phyloP scores from a whole-genome alignment of 148 eudicot genomes.

The Tetragonia tetragonoides region DNA sequence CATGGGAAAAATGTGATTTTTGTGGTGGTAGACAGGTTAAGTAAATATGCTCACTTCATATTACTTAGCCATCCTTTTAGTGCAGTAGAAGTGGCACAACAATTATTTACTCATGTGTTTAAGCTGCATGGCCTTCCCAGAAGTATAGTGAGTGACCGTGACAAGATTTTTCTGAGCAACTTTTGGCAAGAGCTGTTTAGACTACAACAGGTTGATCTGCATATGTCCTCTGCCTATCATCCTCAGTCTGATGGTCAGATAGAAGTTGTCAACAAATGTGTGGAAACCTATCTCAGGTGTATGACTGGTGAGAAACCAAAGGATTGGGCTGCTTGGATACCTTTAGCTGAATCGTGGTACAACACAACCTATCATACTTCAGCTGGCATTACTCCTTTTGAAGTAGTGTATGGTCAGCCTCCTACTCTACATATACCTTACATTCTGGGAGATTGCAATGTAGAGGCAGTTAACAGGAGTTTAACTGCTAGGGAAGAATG shows the following conservation, averaged over 20 bases:
- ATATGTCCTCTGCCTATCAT: neutral
- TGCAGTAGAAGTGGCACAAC: too few species aligned
- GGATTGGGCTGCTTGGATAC: neutral
- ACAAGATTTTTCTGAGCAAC: neutral
- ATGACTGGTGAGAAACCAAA: neutral
- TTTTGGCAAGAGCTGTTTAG: neutral
- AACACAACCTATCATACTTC: neutral
- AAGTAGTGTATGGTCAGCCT: too few species aligned
- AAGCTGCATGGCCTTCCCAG: neutral
- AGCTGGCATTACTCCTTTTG: too few species aligned
- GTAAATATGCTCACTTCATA: neutral
- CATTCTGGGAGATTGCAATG: too few species aligned
- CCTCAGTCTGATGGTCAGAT: neutral
- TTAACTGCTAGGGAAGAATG: neutral
- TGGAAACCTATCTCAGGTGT: neutral
- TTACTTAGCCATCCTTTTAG: neutral
- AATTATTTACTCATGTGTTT: too few species aligned
- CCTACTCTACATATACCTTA: too few species aligned
- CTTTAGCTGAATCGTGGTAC: neutral
- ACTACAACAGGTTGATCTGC: neutral
- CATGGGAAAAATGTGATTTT: neutral
- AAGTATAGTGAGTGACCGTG: neutral
- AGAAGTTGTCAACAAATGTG: neutral
- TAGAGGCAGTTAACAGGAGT: too few species aligned
- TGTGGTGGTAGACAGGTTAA: neutral